Evolutionary conservation across 106 monocot genomes (phyloP).

Genomic region (Chionographis japonica): DNA sequence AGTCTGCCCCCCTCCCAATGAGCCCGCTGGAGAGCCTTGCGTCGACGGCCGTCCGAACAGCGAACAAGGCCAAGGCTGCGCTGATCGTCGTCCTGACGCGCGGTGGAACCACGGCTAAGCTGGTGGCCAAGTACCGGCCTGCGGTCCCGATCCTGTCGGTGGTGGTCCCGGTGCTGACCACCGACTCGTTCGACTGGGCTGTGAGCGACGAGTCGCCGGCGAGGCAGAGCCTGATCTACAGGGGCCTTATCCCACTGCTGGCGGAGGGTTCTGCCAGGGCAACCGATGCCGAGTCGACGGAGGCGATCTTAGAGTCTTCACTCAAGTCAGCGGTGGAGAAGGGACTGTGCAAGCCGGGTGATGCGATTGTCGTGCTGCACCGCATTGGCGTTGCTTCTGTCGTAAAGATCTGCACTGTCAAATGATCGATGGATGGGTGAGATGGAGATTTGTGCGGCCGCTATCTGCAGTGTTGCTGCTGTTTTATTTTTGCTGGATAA

Average conservation of each 20-base stretch:
- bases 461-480: neutral
- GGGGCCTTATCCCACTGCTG: conserved; percentile 63
- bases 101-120: conserved; percentile 72
- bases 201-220: conserved; percentile 62
- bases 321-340: conserved; percentile 42
- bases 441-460: neutral
- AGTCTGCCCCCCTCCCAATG: conserved; percentile 61
- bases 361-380: conserved; percentile 57
- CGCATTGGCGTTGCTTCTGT: conserved; percentile 65
- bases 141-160: conserved; percentile 70
- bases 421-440: conserved; percentile 16
- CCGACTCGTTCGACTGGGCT: conserved; percentile 55
- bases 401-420: conserved; percentile 69
- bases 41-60: conserved; percentile 65
- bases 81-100: conserved; percentile 71
- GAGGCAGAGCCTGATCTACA: conserved; percentile 52
- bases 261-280: conserved; percentile 77
- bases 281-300: conserved; percentile 70
- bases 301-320: conserved; percentile 63
- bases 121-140: conserved; percentile 70
- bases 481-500: neutral
- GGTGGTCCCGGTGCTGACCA: conserved; percentile 55
- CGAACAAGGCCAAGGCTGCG: conserved; percentile 51
- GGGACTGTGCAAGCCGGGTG: conserved; percentile 48
- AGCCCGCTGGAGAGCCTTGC: conserved; percentile 75